Base-by-base conservation (phyloP, 805 yeast genomes). In the Schwanniomyces sp. region DNA sequence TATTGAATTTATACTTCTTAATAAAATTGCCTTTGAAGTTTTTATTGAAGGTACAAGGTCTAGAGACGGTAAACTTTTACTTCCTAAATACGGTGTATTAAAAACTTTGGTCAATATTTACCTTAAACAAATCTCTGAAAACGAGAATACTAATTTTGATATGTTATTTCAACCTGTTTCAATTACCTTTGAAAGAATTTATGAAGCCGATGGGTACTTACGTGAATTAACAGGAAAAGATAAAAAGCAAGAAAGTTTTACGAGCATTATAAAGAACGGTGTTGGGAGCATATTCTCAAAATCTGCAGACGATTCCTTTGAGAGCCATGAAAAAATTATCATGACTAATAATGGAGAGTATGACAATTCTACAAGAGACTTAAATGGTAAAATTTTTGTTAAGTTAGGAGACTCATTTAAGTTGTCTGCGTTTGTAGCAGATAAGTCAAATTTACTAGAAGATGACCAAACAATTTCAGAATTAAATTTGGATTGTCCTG, bases 21-120 rank as follows among this genome's bases (percentile, higher is more conserved):
- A 77, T 49, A 81, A 82, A 42, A 63, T 75, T 46, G 75, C 75
- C 52, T 66, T 82, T 51, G 86, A 82, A 56, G 81, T 84, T 49
- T 82, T 82, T 54, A 78, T 82, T 43, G 87, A 82, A 59, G 87
- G 87, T n/a, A 80, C 85, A 1, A 72, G 87, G 34, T 81, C 86
- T 2, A 69, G 87, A 49, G 82, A 82, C 51, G 87, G 87, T n/a
- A 82, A 82, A 56, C 64, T 82, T 29, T 68, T 82, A 18, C 69
- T 82, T 24, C 87, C 87, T 11, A 82, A 82, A 57, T 80, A 78
- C 56, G 87, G 87, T 5, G 76, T 82, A 41, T 69, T 82, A 52
- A 82, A 81, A 59, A 76, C 74, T 40, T 66, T 81, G 38, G 64
- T 76, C 30, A 78, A 77, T 47, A 69, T 80, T 12, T 70, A 78